Base-by-base conservation (phyloP, 176 grass and related monocot genomes). In the Aegilops tauschii region DNA sequence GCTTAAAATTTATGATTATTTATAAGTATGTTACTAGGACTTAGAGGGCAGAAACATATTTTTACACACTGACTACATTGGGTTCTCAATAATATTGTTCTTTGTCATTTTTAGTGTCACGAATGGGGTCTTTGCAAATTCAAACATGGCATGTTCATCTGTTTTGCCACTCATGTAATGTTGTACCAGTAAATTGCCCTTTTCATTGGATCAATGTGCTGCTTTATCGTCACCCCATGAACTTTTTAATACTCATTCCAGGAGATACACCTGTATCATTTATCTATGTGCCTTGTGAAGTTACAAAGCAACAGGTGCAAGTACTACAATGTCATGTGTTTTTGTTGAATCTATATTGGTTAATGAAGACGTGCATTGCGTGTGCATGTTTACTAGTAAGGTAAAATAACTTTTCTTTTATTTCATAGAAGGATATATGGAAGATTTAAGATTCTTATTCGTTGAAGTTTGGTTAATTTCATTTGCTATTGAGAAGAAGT, bases 231-330 rank as follows among this genome's bases (percentile, higher is more conserved):
- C 65, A 63, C 29, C 11, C 37, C 29, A 66, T 83, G 3, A 82
- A 42, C 49, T 40, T 36, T 40, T 66, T 82, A 67, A 76, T 89
- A 12, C 71, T 71, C 58, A 69, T 42, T 90, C 23, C 85, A 98
- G 93, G 96, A 88, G 93, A 98, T 82, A 94, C 96, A 66, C 93
- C 94, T 92, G 93, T 93, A 63, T 98, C 96, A 67, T 89, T 98
- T 88, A 87, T 94, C 35, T 98, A 94, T 88, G 93, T 98, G 65
- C 96, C 96, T 61, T 98, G 96, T 47, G 93, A 94, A 90, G 92
- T 98, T 36, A 42, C 39, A 42, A 42, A 42, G 39, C 9, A 42
- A 62, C 87, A 93, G 27, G 94, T 98, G 92, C 96, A 98, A 92
- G 88, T 96, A 76, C 88, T 66, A 35, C 10, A 44, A 44, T 44